Evolutionary conservation across 2,329 filamentous ascomycete species (phyloP).

Genomic region (Allantophomopsis cytisporea): DNA sequence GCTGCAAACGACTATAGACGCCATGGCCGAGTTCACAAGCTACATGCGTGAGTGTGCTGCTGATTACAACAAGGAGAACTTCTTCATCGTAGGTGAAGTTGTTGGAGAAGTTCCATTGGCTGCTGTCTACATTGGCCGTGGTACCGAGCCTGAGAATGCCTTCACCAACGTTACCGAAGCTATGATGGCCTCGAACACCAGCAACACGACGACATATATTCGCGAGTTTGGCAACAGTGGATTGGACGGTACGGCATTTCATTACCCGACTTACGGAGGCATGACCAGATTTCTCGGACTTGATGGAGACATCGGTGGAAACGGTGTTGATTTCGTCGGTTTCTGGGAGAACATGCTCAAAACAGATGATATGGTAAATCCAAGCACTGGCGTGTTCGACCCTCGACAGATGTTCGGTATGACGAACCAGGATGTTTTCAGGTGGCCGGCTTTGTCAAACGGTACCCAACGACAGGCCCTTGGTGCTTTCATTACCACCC

Average conservation of each 20-base stretch:
- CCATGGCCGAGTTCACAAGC: conserved; percentile 40
- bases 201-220: conserved; percentile 14
- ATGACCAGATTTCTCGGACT: conserved; percentile 44
- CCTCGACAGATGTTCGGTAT: conserved; percentile 50
- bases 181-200: conserved; percentile 1
- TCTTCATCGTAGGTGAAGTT: conserved; percentile 50
- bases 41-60: conserved; percentile 42
- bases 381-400: conserved; percentile 45
- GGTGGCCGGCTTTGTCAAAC: conserved; percentile 44
- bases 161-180: conserved; percentile 4
- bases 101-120: conserved; percentile 46
- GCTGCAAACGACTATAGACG: conserved; percentile 47
- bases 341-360: conserved; percentile 39
- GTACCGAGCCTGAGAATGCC: conserved; percentile 37
- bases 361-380: conserved; percentile 45
- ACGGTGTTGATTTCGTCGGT: conserved; percentile 28
- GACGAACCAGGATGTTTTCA: conserved; percentile 48
- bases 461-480: conserved; percentile 42
- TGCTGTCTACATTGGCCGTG: conserved; percentile 45
- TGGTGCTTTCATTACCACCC: conserved; percentile 41
- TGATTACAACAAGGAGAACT: conserved; percentile 43
- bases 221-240: conserved; percentile 36
- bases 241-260: conserved; percentile 45
- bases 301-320: conserved; percentile 28
- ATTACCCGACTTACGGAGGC: conserved; percentile 48